Percentiles rank a stretch among this genome's conserved stretches.
Conservation (phyloP, 192 early-diverging fungal species). For the Entophlyctis helioformis region DNA sequence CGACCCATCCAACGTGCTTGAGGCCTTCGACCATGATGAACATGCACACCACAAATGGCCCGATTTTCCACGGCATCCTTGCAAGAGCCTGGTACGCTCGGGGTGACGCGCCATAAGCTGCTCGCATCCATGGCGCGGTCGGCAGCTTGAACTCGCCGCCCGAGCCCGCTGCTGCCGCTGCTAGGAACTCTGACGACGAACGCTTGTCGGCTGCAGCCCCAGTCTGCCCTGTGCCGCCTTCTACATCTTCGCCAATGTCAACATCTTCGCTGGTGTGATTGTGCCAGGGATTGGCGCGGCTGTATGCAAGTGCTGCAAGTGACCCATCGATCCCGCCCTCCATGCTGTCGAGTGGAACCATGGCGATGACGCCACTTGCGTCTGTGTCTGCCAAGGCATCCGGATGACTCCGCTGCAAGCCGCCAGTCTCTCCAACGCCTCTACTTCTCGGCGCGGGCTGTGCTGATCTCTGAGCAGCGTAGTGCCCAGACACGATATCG, state of each 20-base stretch:
- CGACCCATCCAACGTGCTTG: constrained; percentile 51
- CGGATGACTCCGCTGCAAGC: background rate
- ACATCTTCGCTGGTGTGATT: background rate
- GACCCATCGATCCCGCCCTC: background rate
- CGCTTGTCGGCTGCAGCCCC: background rate
- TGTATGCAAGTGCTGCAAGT: background rate
- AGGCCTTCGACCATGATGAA: constrained; percentile 76
- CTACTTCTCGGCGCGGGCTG: background rate
- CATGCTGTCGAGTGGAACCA: background rate
- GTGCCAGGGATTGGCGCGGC: too few relatives aligned
- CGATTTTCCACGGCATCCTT: constrained; percentile 62
- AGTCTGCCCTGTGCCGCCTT: background rate
- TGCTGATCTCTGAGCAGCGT: background rate
- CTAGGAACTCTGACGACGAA: background rate
- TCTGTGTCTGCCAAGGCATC: background rate
- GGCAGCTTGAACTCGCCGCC: background rate
- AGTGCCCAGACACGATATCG: constrained; percentile 45
- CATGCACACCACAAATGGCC: constrained; percentile 75
- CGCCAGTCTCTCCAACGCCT: background rate
- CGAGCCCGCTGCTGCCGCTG: background rate
- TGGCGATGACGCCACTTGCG: background rate
- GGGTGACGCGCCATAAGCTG: too few relatives aligned
- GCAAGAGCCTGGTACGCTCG: constrained; percentile 1
- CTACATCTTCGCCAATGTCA: background rate
- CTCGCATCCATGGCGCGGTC: constrained; percentile 1